Evolutionary conservation across 257 asterid species (phyloP).

Genomic region (Solanum neorickii): DNA sequence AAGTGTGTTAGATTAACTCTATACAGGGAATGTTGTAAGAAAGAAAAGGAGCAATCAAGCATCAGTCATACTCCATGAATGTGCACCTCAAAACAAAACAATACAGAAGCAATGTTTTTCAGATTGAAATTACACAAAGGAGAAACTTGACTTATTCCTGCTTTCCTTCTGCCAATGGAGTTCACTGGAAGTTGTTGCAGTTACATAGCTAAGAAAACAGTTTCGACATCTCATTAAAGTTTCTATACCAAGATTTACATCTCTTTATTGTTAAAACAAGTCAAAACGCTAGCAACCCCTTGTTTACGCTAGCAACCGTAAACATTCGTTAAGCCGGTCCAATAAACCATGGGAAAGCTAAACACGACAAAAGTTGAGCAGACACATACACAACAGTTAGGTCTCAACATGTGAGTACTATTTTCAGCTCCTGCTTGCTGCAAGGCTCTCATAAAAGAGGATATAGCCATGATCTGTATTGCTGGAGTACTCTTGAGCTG

Average conservation of each 20-base stretch:
- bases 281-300: not conserved
- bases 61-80: not conserved
- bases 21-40: not conserved
- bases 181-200: not conserved
- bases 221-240: not conserved
- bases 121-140: not conserved
- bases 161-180: not conserved
- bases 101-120: not conserved
- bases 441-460: conserved; percentile 52
- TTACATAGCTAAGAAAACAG: not conserved
- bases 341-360: not conserved
- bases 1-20: not conserved
- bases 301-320: not conserved
- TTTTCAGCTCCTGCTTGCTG: not conserved
- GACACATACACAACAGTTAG: not conserved
- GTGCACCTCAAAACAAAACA: not conserved
- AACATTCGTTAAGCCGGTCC: not conserved
- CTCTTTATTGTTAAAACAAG: conserved; percentile 8
- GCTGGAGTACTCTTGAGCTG: conserved; percentile 75
- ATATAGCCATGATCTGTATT: conserved; percentile 85
- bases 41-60: not conserved
- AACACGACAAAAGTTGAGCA: not conserved
- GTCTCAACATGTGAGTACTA: not conserved
- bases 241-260: conserved; percentile 6
- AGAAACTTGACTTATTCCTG: not conserved